Conservation (phyloP, 176 grass and related monocot genomes). For the Paspalum vaginatum region DNA sequence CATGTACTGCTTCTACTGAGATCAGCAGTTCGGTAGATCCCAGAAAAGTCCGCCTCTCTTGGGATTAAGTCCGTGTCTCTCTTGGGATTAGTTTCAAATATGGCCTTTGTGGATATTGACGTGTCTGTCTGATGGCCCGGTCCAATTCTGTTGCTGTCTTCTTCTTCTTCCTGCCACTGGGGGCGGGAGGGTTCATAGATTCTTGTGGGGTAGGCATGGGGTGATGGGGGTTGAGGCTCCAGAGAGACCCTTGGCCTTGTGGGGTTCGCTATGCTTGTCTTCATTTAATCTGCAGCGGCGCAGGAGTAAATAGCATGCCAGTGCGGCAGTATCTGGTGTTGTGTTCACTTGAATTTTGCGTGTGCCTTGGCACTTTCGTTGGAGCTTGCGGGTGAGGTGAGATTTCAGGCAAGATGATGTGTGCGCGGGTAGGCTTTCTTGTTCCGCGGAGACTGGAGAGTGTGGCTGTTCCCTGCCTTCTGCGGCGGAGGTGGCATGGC, state of each 20-base stretch:
- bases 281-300: conserved; percentile 43
- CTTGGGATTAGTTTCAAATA: background rate
- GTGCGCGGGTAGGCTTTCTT: conserved; percentile 36
- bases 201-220: conserved; percentile 1
- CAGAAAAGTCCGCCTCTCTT: no score
- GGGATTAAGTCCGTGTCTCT: background rate
- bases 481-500: conserved; percentile 13
- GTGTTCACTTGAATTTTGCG: conserved; percentile 16
- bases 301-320: background rate
- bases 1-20: background rate
- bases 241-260: conserved; percentile 14
- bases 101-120: background rate
- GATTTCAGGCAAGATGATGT: conserved; percentile 20
- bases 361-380: conserved; percentile 10
- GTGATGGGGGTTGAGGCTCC: no score
- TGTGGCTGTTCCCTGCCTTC: background rate
- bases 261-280: conserved; percentile 28
- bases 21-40: background rate
- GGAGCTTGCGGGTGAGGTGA: conserved; percentile 17
- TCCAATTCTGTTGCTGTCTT: conserved; percentile 26
- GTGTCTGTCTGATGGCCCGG: background rate
- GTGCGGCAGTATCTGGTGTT: background rate
- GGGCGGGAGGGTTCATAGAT: conserved; percentile 16
- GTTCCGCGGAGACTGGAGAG: conserved; percentile 19
- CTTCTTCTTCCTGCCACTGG: background rate